A percentile compares a stretch with the other conserved stretches of the same genome.
Evolutionary conservation across 768 basidiomycete genomes (phyloP).

Genomic region (Tephrocybe sp.): DNA sequence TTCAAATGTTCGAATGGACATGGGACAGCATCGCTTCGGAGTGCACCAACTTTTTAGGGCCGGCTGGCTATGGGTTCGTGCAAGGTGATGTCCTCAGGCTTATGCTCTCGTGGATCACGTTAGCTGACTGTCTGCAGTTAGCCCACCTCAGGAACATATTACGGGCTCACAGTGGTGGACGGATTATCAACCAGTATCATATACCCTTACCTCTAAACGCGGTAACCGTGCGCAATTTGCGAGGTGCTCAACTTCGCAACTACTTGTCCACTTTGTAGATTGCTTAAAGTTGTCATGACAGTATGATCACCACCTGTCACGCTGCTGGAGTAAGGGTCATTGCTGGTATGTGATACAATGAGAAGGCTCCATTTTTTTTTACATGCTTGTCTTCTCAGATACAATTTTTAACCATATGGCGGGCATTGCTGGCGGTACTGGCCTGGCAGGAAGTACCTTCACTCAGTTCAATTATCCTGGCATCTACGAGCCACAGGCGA

Average conservation of each 20-base stretch:
- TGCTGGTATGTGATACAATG: slow-evolving; percentile 30
- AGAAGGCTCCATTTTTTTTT: no score
- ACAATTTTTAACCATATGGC: slow-evolving; percentile 71
- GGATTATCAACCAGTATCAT: slow-evolving; percentile 69
- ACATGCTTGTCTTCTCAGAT: slow-evolving; percentile 26
- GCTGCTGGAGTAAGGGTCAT: slow-evolving; percentile 57
- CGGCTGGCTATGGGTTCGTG: slow-evolving; percentile 68
- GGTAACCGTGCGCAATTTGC: slow-evolving; percentile 54
- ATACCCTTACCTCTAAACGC: slow-evolving; percentile 62
- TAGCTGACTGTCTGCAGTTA: slow-evolving; percentile 26
- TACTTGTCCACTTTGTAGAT: slow-evolving; percentile 2
- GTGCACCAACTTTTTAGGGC: slow-evolving; percentile 64
- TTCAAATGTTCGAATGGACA: slow-evolving; percentile 71
- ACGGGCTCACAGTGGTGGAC: slow-evolving; percentile 69
- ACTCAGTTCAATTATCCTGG: slow-evolving; percentile 53
- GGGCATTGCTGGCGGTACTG: slow-evolving; percentile 43
- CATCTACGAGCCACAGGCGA: slow-evolving; percentile 43
- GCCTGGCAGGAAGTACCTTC: slow-evolving; percentile 47
- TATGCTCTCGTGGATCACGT: background rate
- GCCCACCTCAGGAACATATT: slow-evolving; percentile 58
- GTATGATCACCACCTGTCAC: slow-evolving; percentile 51
- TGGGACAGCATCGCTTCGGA: slow-evolving; percentile 61
- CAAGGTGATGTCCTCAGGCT: slow-evolving; percentile 44
- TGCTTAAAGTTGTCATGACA: slow-evolving; percentile 6
- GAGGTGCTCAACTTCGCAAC: slow-evolving; percentile 24